Evolutionary conservation across 345 rosid species (phyloP).

Genomic region (Euphorbia pulcherrima): DNA sequence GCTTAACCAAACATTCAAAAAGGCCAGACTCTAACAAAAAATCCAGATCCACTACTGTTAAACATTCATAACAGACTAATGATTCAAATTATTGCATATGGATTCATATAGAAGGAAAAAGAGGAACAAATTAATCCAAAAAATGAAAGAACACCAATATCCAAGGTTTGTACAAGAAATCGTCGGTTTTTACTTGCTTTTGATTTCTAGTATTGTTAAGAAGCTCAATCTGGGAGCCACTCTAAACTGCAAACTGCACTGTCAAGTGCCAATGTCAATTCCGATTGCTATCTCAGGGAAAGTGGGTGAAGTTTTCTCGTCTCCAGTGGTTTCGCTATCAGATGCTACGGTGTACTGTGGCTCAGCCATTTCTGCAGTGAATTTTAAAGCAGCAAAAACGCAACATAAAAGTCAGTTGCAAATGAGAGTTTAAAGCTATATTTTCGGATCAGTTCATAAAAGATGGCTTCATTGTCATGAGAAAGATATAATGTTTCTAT

Average conservation of each 20-base stretch:
- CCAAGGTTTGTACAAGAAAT: constrained; percentile 79
- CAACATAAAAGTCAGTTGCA: not conserved
- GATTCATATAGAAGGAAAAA: not conserved
- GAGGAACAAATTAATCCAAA: too few relatives aligned
- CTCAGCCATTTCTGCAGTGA: constrained; percentile 68
- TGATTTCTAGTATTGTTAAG: constrained; percentile 71
- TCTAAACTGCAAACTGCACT: constrained; percentile 84
- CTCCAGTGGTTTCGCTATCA: constrained; percentile 71
- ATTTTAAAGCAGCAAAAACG: not conserved
- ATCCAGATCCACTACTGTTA: not conserved
- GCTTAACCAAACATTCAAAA: not conserved
- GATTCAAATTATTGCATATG: not conserved
- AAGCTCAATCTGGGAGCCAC: constrained; percentile 76
- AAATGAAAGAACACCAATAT: constrained; percentile 78
- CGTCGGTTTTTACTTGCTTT: constrained; percentile 69
- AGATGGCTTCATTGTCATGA: too few relatives aligned
- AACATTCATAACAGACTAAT: not conserved
- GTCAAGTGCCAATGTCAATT: constrained; percentile 83
- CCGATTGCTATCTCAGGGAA: constrained; percentile 78
- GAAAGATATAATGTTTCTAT: not conserved
- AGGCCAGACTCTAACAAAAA: not conserved
- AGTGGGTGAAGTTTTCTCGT: constrained; percentile 58
- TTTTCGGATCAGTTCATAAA: not conserved
- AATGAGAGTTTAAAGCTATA: not conserved
- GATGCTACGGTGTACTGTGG: constrained; percentile 76